Base-by-base conservation (phyloP, 1,139 yeast genomes). In the Saccharomycopsis crataegensis region DNA sequence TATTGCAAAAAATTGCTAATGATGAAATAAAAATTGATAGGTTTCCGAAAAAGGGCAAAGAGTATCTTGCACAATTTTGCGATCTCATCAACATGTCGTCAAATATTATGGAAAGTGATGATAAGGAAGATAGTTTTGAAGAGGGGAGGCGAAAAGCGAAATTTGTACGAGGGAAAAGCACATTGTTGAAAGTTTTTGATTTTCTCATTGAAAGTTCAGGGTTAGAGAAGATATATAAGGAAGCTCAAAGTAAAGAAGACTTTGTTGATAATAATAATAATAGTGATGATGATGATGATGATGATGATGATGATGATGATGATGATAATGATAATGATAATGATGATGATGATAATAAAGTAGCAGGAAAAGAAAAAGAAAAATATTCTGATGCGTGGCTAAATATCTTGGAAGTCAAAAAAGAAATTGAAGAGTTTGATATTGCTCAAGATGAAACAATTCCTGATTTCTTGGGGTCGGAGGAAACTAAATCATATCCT, bases 401-500 rank as follows among this genome's bases (percentile, higher is more conserved):
- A 48, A 80, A 82, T 60, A 62, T 81, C 6, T 54, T 61, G 45
- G 78, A 80, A 58, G 74, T 81, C 2, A 67, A 69, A 52, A 66
- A 62, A 14, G 79, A 76, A 57, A 65, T 81, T 16, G 57, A 69
- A 47, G 73, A 68, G 17, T 75, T 70, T 57, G 64, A 58, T 6
- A 14, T 34, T 9, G 41, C 44, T 12, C 31, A 48, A 28, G 33
- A 31, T 3, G 14, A 11, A 16, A 6, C 12, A 12, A 14, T 2
- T 72, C 74, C 0, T 61, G 59, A 8, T 70, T 69, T 3, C 75
- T 28, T 48, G 12, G 17, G 3, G 17, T 45, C 59, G 67, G 53
- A 62, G 67, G 6, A 64, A 50, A 49, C 51, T 4, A 7, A 12
- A 12, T 14, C 6, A 7, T 49, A 49, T 45, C 22, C 33, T 9